Percentiles rank a stretch among this genome's conserved stretches.
Conservation (phyloP, 495 filamentous ascomycete genomes). For the Aspergillus sclerotiicarbonarius region DNA sequence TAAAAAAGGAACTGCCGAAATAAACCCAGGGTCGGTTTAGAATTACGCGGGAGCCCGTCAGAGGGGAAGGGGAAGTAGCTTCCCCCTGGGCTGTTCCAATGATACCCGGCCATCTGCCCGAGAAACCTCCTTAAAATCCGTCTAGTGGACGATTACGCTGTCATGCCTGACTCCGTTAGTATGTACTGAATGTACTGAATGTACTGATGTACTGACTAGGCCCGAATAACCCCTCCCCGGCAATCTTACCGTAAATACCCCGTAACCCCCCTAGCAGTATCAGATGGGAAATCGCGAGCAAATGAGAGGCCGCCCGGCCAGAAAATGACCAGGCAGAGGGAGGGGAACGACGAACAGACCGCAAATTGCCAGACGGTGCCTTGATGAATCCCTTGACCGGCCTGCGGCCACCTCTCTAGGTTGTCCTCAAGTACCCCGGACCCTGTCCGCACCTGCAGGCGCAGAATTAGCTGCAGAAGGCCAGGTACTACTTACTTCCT, state of each 20-base stretch:
- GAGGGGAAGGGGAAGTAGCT: not conserved
- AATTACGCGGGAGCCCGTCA: not conserved
- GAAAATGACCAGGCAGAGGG: not conserved
- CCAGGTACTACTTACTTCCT: conserved; percentile 1
- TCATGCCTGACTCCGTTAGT: no score
- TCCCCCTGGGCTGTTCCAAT: not conserved
- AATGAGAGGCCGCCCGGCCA: not conserved
- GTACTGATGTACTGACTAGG: no score
- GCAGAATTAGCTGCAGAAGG: conserved; percentile 17
- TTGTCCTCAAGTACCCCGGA: conserved; percentile 15
- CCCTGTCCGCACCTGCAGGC: conserved; percentile 21
- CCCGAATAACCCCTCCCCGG: not conserved
- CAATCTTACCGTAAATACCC: not conserved
- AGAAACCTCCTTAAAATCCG: not conserved
- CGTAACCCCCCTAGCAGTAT: not conserved
- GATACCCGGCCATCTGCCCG: not conserved
- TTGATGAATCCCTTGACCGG: not conserved
- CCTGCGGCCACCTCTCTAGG: not conserved
- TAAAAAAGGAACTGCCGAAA: not conserved
- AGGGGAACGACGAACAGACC: not conserved
- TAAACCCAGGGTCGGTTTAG: not conserved
- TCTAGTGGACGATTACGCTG: not conserved
- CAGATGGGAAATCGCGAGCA: not conserved
- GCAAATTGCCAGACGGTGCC: conserved; percentile 3
- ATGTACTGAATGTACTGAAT: no score